phyloP scores from a whole-genome alignment of 2,329 filamentous ascomycete species.

The Fusarium aywerte region DNA sequence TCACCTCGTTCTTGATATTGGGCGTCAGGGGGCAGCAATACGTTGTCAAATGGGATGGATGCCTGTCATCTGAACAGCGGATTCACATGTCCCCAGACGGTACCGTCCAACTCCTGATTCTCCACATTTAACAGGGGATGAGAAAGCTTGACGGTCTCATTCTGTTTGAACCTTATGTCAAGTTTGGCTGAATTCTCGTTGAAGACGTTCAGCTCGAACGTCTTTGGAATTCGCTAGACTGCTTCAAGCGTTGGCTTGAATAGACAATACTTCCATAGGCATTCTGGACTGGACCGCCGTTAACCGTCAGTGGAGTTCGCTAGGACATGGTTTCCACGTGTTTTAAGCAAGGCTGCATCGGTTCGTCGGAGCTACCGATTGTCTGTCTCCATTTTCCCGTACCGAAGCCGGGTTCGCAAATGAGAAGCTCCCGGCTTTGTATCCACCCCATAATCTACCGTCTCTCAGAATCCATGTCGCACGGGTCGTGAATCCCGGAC shows the following conservation, averaged over 20 bases:
- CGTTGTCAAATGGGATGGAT: conserved; percentile 13
- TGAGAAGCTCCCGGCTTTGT: conserved; percentile 2
- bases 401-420: conserved; percentile 15
- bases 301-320: conserved; percentile 21
- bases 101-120: conserved; percentile 25
- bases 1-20: conserved; percentile 19
- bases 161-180: neutral
- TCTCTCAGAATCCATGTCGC: conserved; percentile 22
- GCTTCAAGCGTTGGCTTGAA: neutral
- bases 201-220: neutral
- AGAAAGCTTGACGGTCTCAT: conserved; percentile 1
- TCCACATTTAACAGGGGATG: conserved; percentile 29
- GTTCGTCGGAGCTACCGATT: conserved; percentile 16
- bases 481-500: conserved; percentile 37
- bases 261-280: neutral
- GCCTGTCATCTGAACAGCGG: conserved; percentile 21
- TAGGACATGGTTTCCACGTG: conserved; percentile 31
- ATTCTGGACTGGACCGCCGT: conserved; percentile 17
- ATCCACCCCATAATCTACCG: conserved; percentile 14
- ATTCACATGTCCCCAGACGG: conserved; percentile 35
- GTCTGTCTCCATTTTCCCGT: conserved; percentile 15
- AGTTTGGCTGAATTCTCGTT: neutral
- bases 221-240: neutral
- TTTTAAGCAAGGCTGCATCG: conserved; percentile 28
- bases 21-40: conserved; percentile 19